Percentiles rank a stretch among this genome's conserved stretches.
These are phyloP conservation scores for Allantophomopsis lycopodina DNA, from an alignment of 2,329 filamentous ascomycete species.

Conservation along the genomic window DNA sequence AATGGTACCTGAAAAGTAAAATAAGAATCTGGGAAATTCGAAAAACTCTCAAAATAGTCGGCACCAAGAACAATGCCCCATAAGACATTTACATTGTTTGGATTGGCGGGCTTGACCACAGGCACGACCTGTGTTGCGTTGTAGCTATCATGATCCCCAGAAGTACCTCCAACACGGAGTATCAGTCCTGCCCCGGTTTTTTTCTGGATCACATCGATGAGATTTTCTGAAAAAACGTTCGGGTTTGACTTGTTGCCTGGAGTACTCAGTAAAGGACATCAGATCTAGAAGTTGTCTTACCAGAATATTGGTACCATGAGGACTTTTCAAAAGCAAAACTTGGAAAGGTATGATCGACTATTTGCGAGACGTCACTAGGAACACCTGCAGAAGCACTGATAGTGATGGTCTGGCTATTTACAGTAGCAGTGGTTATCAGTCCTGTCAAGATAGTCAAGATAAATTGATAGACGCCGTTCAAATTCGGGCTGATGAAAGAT, in stretches of 20 bases:
- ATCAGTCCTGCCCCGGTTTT: background rate
- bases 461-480: too few relatives aligned
- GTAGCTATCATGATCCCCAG: conserved; percentile 11
- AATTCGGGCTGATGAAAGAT: too few relatives aligned
- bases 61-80: conserved; percentile 10
- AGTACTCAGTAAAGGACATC: conserved; percentile 25
- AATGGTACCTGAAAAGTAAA: conserved; percentile 13
- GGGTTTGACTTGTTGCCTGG: conserved; percentile 28
- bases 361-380: too few relatives aligned
- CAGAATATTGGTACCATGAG: background rate
- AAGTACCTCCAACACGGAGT: conserved; percentile 1
- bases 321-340: background rate
- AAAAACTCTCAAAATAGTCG: conserved; percentile 12
- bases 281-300: background rate
- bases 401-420: too few relatives aligned
- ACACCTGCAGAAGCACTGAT: too few relatives aligned
- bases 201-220: background rate
- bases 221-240: conserved; percentile 1
- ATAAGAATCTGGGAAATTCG: conserved; percentile 8
- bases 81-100: conserved; percentile 10
- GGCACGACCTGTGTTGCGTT: conserved; percentile 8
- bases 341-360: too few relatives aligned
- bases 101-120: conserved; percentile 9
- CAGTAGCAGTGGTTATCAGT: too few relatives aligned
- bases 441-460: too few relatives aligned